These are phyloP conservation scores for Salix suchowensis DNA, from an alignment of 345 rosid species.

Conservation along the genomic window DNA sequence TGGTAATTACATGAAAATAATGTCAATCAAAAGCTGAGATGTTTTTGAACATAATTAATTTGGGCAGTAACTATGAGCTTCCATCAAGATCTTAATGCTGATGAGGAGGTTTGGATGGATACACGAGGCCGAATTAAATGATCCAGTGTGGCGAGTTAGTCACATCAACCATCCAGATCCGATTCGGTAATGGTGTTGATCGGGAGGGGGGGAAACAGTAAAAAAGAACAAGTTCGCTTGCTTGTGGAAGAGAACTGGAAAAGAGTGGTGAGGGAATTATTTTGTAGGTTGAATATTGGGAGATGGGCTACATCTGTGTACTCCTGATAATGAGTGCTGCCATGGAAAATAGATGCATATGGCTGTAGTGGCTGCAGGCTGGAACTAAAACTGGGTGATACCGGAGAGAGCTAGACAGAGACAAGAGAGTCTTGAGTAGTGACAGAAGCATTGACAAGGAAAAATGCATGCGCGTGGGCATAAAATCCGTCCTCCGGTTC, in stretches of 20 bases:
- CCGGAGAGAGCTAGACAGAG: not conserved
- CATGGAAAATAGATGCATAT: not conserved
- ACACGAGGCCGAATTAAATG: no score
- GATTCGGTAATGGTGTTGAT: not conserved
- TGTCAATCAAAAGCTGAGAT: not conserved
- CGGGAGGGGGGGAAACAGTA: not conserved
- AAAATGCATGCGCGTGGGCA: constrained; percentile 54
- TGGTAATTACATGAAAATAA: not conserved
- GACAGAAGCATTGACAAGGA: not conserved
- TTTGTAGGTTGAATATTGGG: not conserved
- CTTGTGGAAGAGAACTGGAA: not conserved
- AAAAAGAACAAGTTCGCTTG: no score
- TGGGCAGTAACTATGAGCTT: not conserved
- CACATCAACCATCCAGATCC: no score
- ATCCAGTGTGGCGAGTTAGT: no score
- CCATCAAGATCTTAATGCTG: not conserved
- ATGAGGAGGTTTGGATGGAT: no score
- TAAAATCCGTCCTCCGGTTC: constrained; percentile 33
- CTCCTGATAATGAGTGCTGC: not conserved
- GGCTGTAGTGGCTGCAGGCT: not conserved
- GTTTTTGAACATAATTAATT: not conserved
- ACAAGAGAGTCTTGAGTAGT: not conserved
- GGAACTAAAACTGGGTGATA: not conserved
- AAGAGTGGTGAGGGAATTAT: not conserved
- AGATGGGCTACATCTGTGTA: not conserved